phyloP scores from a whole-genome alignment of 352 stramenopile species.

The Pilasporangium apinafurcum region DNA sequence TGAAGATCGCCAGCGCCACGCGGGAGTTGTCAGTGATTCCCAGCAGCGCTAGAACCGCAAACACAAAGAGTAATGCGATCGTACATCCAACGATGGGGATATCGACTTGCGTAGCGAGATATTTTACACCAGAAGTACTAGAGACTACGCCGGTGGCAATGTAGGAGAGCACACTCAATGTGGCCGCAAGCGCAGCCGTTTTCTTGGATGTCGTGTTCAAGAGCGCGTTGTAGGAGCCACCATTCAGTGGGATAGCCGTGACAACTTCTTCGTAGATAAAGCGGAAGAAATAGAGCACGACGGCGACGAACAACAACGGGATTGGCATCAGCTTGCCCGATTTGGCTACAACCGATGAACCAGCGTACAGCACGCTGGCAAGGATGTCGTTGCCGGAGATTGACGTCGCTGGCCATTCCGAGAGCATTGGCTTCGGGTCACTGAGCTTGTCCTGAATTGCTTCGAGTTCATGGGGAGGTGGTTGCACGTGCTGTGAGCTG shows the following conservation, averaged over 20 bases:
- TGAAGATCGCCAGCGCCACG: slow-evolving; percentile 83
- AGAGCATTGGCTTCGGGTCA: slow-evolving; percentile 33
- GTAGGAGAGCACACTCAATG: slow-evolving; percentile 85
- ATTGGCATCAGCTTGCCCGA: slow-evolving; percentile 77
- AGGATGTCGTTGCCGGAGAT: slow-evolving; percentile 90
- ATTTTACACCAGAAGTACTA: slow-evolving; percentile 67
- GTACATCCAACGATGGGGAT: slow-evolving; percentile 31
- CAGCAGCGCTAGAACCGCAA: slow-evolving; percentile 58
- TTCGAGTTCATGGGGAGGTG: too few species aligned
- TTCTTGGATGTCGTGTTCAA: slow-evolving; percentile 87
- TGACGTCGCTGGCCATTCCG: slow-evolving; percentile 69
- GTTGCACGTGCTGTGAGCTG: too few species aligned
- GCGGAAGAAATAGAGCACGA: slow-evolving; percentile 50
- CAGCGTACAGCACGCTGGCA: slow-evolving; percentile 72
- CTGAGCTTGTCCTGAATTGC: too few species aligned
- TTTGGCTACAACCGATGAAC: slow-evolving; percentile 26
- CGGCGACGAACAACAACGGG: slow-evolving; percentile 63
- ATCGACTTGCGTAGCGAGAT: slow-evolving; percentile 63
- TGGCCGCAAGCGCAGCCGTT: slow-evolving; percentile 71
- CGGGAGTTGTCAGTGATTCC: slow-evolving; percentile 76
- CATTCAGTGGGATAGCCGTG: slow-evolving; percentile 85
- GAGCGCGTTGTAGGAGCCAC: slow-evolving; percentile 88
- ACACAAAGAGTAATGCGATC: slow-evolving; percentile 57
- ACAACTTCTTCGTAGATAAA: slow-evolving; percentile 88
- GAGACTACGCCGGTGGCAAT: slow-evolving; percentile 76